Conservation (phyloP, 805 yeast species). For the Zygotorulaspora danielsina region DNA sequence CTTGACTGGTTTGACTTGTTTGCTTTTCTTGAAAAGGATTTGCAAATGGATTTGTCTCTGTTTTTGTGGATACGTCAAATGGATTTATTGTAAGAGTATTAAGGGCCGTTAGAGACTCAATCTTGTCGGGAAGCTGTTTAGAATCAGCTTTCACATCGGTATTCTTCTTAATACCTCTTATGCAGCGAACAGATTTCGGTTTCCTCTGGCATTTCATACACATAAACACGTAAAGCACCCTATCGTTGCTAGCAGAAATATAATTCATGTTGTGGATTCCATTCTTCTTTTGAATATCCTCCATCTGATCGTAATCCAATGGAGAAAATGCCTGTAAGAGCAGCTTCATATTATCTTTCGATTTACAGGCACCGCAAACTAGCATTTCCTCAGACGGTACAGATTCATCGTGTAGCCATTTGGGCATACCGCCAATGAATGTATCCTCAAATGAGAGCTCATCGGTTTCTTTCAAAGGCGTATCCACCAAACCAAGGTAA, state of each 20-base stretch:
- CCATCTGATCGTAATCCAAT: conserved; percentile 42
- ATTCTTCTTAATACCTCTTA: conserved; percentile 71
- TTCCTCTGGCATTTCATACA: conserved; percentile 71
- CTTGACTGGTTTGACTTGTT: background rate
- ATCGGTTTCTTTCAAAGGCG: conserved; percentile 45
- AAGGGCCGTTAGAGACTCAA: conserved; percentile 39
- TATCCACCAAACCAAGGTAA: conserved; percentile 61
- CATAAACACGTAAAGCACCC: conserved; percentile 75
- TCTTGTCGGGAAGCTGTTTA: conserved; percentile 42
- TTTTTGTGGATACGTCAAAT: conserved; percentile 24
- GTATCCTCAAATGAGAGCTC: conserved; percentile 58
- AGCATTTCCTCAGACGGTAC: conserved; percentile 51
- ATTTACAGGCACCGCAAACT: conserved; percentile 61
- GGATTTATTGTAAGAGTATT: conserved; percentile 40
- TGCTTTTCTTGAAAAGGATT: conserved; percentile 37
- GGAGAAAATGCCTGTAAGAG: conserved; percentile 81
- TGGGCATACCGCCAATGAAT: conserved; percentile 74
- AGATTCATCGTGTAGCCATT: conserved; percentile 63
- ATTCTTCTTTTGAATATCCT: conserved; percentile 16
- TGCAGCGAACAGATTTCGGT: conserved; percentile 66
- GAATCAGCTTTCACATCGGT: conserved; percentile 40
- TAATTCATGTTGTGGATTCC: conserved; percentile 15
- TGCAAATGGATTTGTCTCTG: conserved; percentile 29
- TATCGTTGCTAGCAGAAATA: conserved; percentile 59
- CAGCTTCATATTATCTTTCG: conserved; percentile 50